Conservation (phyloP, 2,329 filamentous ascomycete species). For the Shiraia bambusicola region DNA sequence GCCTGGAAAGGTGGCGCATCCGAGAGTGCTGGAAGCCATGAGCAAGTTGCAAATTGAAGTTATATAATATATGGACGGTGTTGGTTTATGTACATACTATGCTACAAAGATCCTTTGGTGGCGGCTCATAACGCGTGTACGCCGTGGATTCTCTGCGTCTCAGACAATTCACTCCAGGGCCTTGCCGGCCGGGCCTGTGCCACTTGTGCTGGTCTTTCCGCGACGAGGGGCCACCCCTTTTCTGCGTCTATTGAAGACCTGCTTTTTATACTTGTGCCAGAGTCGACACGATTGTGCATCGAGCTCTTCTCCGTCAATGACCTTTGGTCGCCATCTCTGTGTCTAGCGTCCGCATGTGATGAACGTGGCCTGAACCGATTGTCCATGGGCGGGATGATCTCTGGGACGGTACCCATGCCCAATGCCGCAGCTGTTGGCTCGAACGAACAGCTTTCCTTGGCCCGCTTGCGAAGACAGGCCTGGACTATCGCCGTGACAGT, state of each 20-base stretch:
- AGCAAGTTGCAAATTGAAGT: constrained; percentile 22
- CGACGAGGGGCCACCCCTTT: constrained; percentile 16
- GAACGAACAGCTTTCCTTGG: constrained; percentile 29
- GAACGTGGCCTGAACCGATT: constrained; percentile 20
- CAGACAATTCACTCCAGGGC: constrained; percentile 33
- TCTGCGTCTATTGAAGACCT: constrained; percentile 6
- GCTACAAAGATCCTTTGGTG: neutral
- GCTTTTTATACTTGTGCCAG: constrained; percentile 15
- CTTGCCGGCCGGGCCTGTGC: constrained; percentile 23
- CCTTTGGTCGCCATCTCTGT: constrained; percentile 15
- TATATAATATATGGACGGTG: neutral
- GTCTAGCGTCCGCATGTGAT: constrained; percentile 2
- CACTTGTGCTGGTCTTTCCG: constrained; percentile 19
- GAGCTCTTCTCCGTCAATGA: constrained; percentile 9
- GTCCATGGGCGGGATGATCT: constrained; percentile 22
- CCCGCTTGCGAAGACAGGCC: constrained; percentile 14
- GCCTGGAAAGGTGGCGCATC: constrained; percentile 52
- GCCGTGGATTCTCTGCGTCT: neutral
- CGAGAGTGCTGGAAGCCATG: constrained; percentile 32
- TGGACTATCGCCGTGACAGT: constrained; percentile 19
- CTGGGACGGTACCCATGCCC: constrained; percentile 28
- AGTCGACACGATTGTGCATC: constrained; percentile 17
- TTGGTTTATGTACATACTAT: constrained; percentile 5
- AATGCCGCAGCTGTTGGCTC: constrained; percentile 34
- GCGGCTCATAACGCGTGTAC: neutral